Evolutionary conservation across 805 yeast genomes (phyloP).

Genomic region (Jamesozyma spencerorum): DNA sequence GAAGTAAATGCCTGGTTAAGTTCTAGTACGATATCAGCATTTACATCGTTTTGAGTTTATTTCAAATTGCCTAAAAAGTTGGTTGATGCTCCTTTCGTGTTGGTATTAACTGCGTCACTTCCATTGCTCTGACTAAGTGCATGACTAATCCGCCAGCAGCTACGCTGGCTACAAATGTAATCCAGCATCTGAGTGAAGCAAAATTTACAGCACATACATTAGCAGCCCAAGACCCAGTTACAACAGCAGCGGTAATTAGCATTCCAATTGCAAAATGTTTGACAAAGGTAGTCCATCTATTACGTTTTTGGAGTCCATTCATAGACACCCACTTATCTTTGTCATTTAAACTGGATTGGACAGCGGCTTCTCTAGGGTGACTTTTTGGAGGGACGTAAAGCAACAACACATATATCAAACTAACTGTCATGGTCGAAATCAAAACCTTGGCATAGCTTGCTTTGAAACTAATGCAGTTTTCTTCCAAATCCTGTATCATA

Average conservation of each 20-base stretch:
- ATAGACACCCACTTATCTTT: no score
- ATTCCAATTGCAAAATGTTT: neutral
- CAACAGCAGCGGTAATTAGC: neutral
- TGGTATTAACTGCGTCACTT: neutral
- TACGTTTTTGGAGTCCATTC: neutral
- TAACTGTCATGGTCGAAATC: no score
- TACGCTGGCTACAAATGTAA: neutral
- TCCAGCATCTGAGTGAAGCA: no score
- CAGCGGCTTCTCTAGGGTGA: neutral
- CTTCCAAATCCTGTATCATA: no score
- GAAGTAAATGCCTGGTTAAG: no score
- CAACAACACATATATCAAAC: no score
- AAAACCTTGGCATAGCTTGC: no score
- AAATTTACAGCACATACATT: no score
- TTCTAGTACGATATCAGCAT: neutral
- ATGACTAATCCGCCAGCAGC: neutral
- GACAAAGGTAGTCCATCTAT: conserved; percentile 1
- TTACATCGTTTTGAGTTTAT: conserved; percentile 1
- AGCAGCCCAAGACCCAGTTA: no score
- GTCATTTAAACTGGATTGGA: neutral
- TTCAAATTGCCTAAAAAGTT: conserved; percentile 1
- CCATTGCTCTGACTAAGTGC: neutral
- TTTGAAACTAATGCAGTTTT: no score
- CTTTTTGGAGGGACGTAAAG: no score
- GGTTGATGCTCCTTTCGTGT: neutral